phyloP scores from a whole-genome alignment of 148 eudicot species.

The Rhododendron mucronatum region DNA sequence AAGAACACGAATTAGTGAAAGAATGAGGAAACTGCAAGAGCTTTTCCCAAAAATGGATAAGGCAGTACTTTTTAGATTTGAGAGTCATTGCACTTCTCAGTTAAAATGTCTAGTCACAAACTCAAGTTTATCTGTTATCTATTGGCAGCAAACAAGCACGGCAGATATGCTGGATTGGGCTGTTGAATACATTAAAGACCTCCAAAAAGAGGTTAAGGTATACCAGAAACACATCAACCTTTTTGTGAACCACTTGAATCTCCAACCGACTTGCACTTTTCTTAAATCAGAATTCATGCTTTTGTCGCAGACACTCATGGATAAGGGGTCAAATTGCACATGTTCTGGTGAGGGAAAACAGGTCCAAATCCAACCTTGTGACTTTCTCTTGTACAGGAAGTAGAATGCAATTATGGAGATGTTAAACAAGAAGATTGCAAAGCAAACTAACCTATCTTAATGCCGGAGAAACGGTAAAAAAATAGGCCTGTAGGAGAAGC shows the following conservation, averaged over 20 bases:
- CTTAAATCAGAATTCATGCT: conserved; percentile 1
- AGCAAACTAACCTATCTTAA: neutral
- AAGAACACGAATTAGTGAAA: conserved; percentile 46
- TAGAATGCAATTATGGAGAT: neutral
- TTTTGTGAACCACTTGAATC: conserved; percentile 3
- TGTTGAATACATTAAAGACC: conserved; percentile 57
- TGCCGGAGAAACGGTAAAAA: neutral
- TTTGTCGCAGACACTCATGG: conserved; percentile 33
- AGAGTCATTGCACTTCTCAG: neutral
- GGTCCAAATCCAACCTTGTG: neutral
- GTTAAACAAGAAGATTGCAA: neutral
- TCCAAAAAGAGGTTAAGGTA: conserved; percentile 22
- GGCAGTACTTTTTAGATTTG: conserved; percentile 16
- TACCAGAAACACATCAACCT: neutral
- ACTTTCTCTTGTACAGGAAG: conserved; percentile 13
- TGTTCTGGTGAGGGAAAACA: conserved; percentile 25
- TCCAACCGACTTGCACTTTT: conserved; percentile 1
- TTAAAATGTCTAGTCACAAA: neutral
- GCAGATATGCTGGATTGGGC: conserved; percentile 60
- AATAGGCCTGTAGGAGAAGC: too few species aligned
- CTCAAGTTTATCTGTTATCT: neutral
- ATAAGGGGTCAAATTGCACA: conserved; percentile 28
- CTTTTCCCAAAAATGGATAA: conserved; percentile 59
- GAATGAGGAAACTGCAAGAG: conserved; percentile 56
- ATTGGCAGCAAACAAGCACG: conserved; percentile 50